Evolutionary conservation across 176 grass and related monocot species (phyloP).

Genomic region (Areca catechu): DNA sequence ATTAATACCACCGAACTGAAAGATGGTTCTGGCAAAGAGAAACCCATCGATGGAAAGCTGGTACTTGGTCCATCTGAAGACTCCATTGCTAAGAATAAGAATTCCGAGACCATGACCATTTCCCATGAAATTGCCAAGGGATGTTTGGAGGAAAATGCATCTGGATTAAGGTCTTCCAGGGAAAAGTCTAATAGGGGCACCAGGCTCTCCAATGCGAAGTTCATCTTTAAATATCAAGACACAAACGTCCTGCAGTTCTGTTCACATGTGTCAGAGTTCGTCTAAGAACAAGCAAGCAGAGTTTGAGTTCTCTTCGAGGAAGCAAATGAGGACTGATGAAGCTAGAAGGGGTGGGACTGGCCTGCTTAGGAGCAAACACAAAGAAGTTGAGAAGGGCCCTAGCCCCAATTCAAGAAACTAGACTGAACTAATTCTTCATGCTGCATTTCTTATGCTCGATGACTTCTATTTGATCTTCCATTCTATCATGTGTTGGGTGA

Average conservation of each 20-base stretch:
- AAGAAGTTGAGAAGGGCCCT: conserved; percentile 6
- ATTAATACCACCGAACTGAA: neutral
- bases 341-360: neutral
- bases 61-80: too few relatives aligned
- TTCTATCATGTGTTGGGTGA: conserved; percentile 6
- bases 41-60: neutral
- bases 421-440: neutral
- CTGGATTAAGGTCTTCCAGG: neutral
- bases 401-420: conserved; percentile 12
- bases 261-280: neutral
- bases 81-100: too few relatives aligned
- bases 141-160: too few relatives aligned
- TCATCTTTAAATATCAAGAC: neutral
- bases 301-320: neutral
- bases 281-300: conserved; percentile 14
- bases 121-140: too few relatives aligned
- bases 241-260: neutral
- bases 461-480: too few relatives aligned
- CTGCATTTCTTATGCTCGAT: too few relatives aligned
- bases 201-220: neutral
- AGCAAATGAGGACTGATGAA: too few relatives aligned
- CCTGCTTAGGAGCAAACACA: conserved; percentile 12
- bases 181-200: neutral
- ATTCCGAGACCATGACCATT: too few relatives aligned
- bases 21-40: neutral